Conservation (phyloP, 768 basidiomycete species). For the Tricholoma terreum region DNA sequence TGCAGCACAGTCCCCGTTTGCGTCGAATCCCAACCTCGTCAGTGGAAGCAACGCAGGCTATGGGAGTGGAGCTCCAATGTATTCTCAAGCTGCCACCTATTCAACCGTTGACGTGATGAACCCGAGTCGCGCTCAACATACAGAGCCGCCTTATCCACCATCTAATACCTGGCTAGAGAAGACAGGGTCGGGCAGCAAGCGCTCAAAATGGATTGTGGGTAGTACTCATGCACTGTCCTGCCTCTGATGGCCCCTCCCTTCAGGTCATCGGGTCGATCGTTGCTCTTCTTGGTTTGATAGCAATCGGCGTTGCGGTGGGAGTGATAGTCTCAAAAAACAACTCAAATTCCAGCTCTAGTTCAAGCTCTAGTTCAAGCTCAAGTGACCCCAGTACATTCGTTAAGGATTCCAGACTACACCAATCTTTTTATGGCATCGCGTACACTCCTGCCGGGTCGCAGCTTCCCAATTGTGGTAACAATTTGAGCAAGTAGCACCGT, state of each 20-base stretch:
- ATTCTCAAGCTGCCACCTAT: conserved; percentile 15
- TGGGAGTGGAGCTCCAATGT: conserved; percentile 12
- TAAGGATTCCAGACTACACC: conserved; percentile 64
- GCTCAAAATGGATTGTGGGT: conserved; percentile 24
- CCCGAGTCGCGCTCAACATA: conserved; percentile 1
- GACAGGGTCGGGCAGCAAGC: conserved; percentile 7
- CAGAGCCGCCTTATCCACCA: conserved; percentile 12
- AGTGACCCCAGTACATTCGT: conserved; percentile 78
- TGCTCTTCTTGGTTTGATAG: conserved; percentile 34
- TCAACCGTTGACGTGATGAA: conserved; percentile 12
- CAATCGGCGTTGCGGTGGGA: conserved; percentile 50
- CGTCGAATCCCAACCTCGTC: conserved; percentile 16
- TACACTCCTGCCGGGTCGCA: conserved; percentile 81
- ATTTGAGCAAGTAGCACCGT: conserved; percentile 31
- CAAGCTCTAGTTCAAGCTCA: conserved; percentile 13
- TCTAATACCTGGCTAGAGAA: conserved; percentile 18
- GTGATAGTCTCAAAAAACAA: conserved; percentile 49
- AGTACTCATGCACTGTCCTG: not conserved
- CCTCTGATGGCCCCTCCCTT: not conserved
- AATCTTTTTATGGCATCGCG: conserved; percentile 82
- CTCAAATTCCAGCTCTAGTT: conserved; percentile 20
- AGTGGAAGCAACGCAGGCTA: conserved; percentile 2
- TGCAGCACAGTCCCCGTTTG: conserved; percentile 15
- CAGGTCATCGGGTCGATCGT: conserved; percentile 49
- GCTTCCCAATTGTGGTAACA: conserved; percentile 65